Evolutionary conservation across 805 yeast genomes (phyloP).

Genomic region (Brettanomyces bruxellensis): DNA sequence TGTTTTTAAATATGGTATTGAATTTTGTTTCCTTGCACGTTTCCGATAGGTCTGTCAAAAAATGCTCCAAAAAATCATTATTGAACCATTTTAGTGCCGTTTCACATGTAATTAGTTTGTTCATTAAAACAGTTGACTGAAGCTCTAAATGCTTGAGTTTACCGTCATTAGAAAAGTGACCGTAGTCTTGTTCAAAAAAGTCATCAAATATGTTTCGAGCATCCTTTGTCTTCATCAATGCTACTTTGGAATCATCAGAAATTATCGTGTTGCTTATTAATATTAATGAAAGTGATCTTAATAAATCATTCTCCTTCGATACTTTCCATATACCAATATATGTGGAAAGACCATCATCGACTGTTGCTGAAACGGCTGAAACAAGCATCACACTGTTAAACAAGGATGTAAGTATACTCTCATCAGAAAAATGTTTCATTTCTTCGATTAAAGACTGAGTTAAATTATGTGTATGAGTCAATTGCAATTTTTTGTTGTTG

Average conservation of each 20-base stretch:
- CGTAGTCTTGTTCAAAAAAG: constrained; percentile 2
- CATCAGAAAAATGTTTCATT: not conserved
- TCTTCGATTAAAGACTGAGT: constrained; percentile 3
- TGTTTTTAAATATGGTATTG: not conserved
- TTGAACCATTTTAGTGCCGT: not conserved
- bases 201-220: not conserved
- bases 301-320: not conserved
- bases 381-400: constrained; percentile 11
- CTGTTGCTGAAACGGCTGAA: constrained; percentile 7
- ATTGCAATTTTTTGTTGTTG: constrained; percentile 3
- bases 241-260: constrained; percentile 4
- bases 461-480: constrained; percentile 4
- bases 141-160: constrained; percentile 3
- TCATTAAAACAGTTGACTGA: constrained; percentile 6
- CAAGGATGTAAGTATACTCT: not conserved
- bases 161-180: not conserved
- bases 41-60: not conserved
- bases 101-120: constrained; percentile 7
- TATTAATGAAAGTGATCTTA: constrained; percentile 9
- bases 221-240: constrained; percentile 1
- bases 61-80: not conserved
- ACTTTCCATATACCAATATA: constrained; percentile 3
- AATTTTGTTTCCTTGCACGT: not conserved
- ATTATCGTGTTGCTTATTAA: constrained; percentile 10
- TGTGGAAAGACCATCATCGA: constrained; percentile 7